Percentiles rank a stretch among this genome's conserved stretches.
phyloP scores from a whole-genome alignment of 129 eudicot genomes.

The Flaveria trinervia region DNA sequence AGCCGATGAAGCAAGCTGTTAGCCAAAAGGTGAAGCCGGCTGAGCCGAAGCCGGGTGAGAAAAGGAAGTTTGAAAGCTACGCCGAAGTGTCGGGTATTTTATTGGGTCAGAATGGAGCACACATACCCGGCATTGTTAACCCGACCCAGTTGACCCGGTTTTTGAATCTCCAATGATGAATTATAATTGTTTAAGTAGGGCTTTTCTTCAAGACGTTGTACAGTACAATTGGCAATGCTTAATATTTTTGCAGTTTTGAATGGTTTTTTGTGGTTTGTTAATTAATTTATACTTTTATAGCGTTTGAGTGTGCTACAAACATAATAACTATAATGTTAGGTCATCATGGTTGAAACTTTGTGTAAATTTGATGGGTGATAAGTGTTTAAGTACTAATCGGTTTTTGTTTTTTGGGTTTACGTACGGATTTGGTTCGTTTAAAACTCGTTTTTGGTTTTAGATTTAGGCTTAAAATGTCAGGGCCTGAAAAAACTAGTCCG shows the following conservation, averaged over 20 bases:
- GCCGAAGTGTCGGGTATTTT: conserved; percentile 47
- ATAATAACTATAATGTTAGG: neutral
- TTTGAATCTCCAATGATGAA: conserved; percentile 24
- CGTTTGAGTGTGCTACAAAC: neutral
- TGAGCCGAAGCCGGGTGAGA: conserved; percentile 39
- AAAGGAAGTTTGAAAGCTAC: conserved; percentile 40
- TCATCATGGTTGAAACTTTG: neutral
- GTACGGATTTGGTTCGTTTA: no score
- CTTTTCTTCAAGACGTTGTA: conserved; percentile 19
- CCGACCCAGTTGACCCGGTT: conserved; percentile 53
- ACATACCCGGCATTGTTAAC: conserved; percentile 57
- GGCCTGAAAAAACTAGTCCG: no score
- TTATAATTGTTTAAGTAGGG: neutral
- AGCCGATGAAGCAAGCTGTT: conserved; percentile 20
- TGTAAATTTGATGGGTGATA: no score
- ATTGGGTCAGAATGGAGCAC: conserved; percentile 43
- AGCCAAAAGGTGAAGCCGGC: conserved; percentile 23
- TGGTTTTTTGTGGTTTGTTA: neutral
- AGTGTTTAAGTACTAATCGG: no score
- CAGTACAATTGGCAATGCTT: conserved; percentile 10
- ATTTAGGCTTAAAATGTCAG: no score
- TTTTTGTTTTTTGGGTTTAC: no score
- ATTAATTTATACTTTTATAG: neutral
- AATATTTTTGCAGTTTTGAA: neutral
- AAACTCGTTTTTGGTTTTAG: no score